Conservation (phyloP, 163 green algal genomes). For the Scenedesmus sp. region DNA sequence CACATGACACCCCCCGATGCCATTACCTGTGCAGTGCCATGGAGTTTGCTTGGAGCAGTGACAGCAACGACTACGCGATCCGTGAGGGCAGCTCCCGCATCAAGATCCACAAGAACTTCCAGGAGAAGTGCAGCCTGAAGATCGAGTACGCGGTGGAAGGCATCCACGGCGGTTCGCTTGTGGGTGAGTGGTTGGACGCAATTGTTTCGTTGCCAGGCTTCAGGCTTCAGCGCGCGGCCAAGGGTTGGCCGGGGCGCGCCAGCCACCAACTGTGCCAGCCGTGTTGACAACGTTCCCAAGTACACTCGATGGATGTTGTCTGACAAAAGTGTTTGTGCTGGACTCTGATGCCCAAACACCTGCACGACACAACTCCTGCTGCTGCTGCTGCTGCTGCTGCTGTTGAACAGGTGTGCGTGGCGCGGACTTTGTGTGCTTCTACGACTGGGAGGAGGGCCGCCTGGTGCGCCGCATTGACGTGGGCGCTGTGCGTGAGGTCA, state of each 20-base stretch:
- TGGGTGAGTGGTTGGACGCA: conserved; percentile 74
- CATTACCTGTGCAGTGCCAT: conserved; percentile 61
- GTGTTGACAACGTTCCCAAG: too few species aligned
- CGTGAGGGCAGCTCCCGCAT: conserved; percentile 75
- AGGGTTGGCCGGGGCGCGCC: too few species aligned
- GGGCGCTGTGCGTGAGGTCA: conserved; percentile 74
- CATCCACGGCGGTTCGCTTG: conserved; percentile 92
- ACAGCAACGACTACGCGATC: conserved; percentile 93
- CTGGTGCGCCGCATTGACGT: conserved; percentile 91
- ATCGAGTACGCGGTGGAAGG: conserved; percentile 88
- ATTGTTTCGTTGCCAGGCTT: too few species aligned
- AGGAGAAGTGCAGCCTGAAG: conserved; percentile 89
- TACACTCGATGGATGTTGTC: too few species aligned
- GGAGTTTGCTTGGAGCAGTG: conserved; percentile 95
- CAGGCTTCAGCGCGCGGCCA: too few species aligned
- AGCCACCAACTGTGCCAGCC: too few species aligned
- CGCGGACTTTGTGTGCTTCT: conserved; percentile 96
- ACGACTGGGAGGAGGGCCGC: conserved; percentile 92
- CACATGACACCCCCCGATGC: background rate
- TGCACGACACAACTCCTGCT: too few species aligned
- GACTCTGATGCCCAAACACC: background rate
- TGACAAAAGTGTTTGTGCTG: background rate
- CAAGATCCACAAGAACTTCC: conserved; percentile 97
- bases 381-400: background rate
- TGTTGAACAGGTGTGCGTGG: conserved; percentile 69